Percentiles rank a stretch among this genome's conserved stretches.
These are phyloP conservation scores for Leishmania gerbilli DNA, from an alignment of 208 protist genomes.

Conservation along the genomic window DNA sequence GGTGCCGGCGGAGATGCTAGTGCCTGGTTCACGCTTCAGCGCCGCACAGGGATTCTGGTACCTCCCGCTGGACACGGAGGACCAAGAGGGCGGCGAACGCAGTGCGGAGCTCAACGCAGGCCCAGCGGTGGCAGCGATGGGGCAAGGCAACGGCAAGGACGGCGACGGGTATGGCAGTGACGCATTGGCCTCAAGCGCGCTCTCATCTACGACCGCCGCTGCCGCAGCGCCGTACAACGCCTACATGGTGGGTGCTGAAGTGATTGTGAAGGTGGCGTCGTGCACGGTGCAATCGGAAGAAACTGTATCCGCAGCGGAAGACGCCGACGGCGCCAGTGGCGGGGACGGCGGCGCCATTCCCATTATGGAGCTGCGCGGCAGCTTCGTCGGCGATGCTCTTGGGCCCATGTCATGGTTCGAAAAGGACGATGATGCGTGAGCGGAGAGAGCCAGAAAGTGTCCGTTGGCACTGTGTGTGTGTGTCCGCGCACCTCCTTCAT, in stretches of 20 bases:
- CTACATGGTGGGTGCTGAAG: constrained; percentile 68
- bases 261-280: constrained; percentile 60
- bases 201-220: constrained; percentile 58
- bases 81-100: constrained; percentile 17
- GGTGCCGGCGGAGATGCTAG: constrained; percentile 57
- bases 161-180: not conserved
- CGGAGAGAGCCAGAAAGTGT: not conserved
- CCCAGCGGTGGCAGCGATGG: not conserved
- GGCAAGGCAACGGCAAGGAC: not conserved
- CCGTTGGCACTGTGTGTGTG: not conserved
- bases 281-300: constrained; percentile 48
- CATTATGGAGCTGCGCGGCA: constrained; percentile 71
- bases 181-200: not conserved
- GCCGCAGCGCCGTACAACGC: constrained; percentile 41
- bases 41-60: constrained; percentile 45
- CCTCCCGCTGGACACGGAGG: constrained; percentile 77
- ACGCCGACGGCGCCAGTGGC: constrained; percentile 2
- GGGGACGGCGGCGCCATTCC: constrained; percentile 3
- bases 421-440: not conserved
- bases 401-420: constrained; percentile 81
- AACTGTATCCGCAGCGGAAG: constrained; percentile 2
- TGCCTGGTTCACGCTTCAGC: constrained; percentile 57
- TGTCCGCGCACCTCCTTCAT: not conserved
- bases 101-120: not conserved
- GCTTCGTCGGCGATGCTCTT: constrained; percentile 72